Base-by-base conservation (phyloP, 805 yeast species). In the Candida arabinofermentans region DNA sequence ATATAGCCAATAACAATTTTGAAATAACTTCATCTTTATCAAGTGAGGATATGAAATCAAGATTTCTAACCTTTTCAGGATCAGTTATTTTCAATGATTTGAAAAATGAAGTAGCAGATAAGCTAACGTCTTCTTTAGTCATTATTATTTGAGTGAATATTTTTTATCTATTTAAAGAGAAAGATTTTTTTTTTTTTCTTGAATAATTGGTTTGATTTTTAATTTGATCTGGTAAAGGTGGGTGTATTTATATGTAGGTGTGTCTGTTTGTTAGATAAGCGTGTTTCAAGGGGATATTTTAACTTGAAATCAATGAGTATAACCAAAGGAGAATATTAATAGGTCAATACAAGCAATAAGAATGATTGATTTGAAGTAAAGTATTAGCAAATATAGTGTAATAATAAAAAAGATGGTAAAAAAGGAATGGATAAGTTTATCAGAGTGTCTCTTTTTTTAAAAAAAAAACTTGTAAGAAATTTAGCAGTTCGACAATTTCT, bases 1-100 rank as follows among this genome's bases (percentile, higher is more conserved):
- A 39, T 13, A 55, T 51, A 1, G 57, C 38, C 3, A 46, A 16
- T 19, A 55, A 34, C 21, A 55, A 43, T 34, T 52, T 53, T 4
- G 55, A 46, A 13, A 55, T 44, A n/a, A 54, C 43, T 23, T 56
- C 58, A 18, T 42, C 44, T 24, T 49, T 49, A 34, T 54, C 47
- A 40, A 54, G 26, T 14, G 48, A 30, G 24, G 53, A 48, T 16
- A 48, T 40, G 24, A 42, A 48, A 9, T 43, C 44, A 8, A 17
- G 4, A 38, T 49, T 53, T 14, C 46, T 42, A 36, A 52, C 29
- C 34, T 51, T 49, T n/a, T 51, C 50, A 8, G 51, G 49, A 34
- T 44, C 51, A 34, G 27, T 46, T 23, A 55, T 44, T 41, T 54
- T 55, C 33, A 54, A 41, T 12, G 48, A 38, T 33, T 54, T 49